Conservation (phyloP, 805 yeast species). For the Blastobotrys terrestris region DNA sequence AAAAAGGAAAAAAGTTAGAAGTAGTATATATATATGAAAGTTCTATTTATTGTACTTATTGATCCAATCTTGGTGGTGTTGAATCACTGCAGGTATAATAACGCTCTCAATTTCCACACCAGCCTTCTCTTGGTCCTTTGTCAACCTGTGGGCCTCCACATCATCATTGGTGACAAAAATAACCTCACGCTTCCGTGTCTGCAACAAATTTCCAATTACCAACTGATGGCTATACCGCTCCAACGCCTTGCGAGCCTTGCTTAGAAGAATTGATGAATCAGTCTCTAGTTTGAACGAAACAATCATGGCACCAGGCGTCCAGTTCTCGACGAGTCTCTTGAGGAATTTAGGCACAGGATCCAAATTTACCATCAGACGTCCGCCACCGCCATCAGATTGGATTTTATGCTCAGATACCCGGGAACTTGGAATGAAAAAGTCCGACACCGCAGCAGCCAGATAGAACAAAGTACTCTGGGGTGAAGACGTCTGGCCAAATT, state of each 20-base stretch:
- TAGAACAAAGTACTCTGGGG: conserved; percentile 59
- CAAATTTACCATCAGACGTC: conserved; percentile 73
- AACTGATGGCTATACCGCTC: conserved; percentile 84
- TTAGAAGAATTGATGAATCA: conserved; percentile 60
- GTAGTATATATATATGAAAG: background rate
- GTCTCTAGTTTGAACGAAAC: conserved; percentile 93
- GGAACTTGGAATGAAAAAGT: conserved; percentile 84
- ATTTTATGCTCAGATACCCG: conserved; percentile 90
- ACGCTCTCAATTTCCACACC: conserved; percentile 66
- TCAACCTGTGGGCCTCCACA: conserved; percentile 30
- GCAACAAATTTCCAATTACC: conserved; percentile 89
- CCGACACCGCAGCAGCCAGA: conserved; percentile 96
- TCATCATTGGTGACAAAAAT: conserved; percentile 63
- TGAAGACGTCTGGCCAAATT: conserved; percentile 38
- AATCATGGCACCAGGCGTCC: conserved; percentile 96
- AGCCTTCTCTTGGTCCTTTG: conserved; percentile 35
- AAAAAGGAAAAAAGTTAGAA: background rate
- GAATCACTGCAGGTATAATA: conserved; percentile 72
- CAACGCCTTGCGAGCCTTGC: conserved; percentile 74
- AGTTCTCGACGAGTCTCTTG: conserved; percentile 75
- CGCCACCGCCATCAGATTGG: conserved; percentile 64
- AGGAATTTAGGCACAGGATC: conserved; percentile 97
- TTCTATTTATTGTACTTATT: conserved; percentile 8
- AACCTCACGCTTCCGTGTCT: conserved; percentile 81
- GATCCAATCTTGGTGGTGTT: conserved; percentile 61